Conservation (phyloP, 108 stramenopile genomes). For the Pseudonitzschia pungens region DNA sequence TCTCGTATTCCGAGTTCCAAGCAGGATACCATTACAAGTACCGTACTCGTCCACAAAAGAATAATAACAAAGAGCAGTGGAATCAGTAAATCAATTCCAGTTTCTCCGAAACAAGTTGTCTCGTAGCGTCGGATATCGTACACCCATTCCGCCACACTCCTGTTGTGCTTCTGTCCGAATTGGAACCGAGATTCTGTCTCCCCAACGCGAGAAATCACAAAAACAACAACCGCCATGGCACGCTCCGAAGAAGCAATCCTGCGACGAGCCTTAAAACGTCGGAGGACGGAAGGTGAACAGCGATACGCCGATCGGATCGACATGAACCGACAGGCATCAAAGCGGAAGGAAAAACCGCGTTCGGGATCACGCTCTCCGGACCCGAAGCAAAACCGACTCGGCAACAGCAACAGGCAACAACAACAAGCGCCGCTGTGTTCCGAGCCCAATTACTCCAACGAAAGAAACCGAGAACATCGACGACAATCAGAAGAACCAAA, state of each 20-base stretch:
- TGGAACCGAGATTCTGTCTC: neutral
- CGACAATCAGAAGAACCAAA: neutral
- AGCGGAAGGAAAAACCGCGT: neutral
- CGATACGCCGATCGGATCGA: slow-evolving; percentile 22
- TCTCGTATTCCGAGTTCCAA: too few relatives aligned
- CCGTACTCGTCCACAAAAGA: too few relatives aligned
- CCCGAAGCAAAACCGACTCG: neutral
- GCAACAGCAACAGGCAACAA: neutral
- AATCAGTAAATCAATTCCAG: too few relatives aligned
- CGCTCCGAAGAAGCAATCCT: slow-evolving; percentile 37
- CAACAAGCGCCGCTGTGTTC: neutral
- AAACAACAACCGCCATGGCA: slow-evolving; percentile 20
- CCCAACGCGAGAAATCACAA: neutral
- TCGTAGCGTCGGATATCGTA: too few relatives aligned
- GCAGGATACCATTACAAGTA: too few relatives aligned
- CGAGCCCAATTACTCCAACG: neutral
- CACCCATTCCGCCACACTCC: too few relatives aligned
- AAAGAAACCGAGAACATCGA: neutral
- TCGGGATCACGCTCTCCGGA: neutral
- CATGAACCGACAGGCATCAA: slow-evolving; percentile 9
- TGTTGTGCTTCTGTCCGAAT: too few relatives aligned
- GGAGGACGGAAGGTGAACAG: slow-evolving; percentile 35
- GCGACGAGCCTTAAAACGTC: slow-evolving; percentile 28
- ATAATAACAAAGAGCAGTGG: too few relatives aligned
- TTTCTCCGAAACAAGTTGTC: too few relatives aligned